Conservation (phyloP, 2,329 filamentous ascomycete species). For the Fusarium bactridioides region DNA sequence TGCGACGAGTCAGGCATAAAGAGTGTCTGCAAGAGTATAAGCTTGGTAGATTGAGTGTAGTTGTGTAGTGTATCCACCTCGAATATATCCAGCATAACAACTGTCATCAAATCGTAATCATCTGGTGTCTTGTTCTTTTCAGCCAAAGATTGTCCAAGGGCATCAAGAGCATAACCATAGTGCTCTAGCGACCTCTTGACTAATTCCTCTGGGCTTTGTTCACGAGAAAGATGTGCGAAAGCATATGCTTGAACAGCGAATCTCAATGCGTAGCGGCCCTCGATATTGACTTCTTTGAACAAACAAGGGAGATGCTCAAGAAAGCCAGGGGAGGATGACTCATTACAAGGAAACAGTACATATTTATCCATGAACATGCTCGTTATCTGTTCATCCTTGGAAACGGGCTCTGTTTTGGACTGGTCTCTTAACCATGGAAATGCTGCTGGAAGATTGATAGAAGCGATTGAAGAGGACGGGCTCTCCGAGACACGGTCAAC, state of each 20-base stretch:
- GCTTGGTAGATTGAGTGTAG: neutral
- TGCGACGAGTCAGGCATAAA: constrained; percentile 41
- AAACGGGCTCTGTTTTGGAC: neutral
- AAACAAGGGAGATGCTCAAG: constrained; percentile 49
- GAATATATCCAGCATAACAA: constrained; percentile 51
- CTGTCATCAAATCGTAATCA: constrained; percentile 52
- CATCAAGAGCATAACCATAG: constrained; percentile 48
- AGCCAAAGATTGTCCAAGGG: constrained; percentile 45
- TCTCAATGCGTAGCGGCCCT: constrained; percentile 48
- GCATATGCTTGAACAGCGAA: constrained; percentile 50
- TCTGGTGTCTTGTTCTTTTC: constrained; percentile 46
- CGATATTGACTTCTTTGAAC: constrained; percentile 50
- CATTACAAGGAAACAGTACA: constrained; percentile 48
- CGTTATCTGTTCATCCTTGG: constrained; percentile 42
- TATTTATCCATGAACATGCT: constrained; percentile 49
- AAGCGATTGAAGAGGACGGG: neutral
- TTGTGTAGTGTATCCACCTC: constrained; percentile 39
- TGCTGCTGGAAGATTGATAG: neutral
- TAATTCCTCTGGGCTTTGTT: constrained; percentile 29
- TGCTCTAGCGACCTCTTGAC: constrained; percentile 42
- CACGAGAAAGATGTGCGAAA: constrained; percentile 45
- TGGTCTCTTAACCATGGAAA: constrained; percentile 39
- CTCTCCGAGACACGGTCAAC: constrained; percentile 9
- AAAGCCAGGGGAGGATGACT: constrained; percentile 49
- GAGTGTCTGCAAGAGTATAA: constrained; percentile 39